A percentile compares a stretch with the other conserved stretches of the same genome.
phyloP scores from a whole-genome alignment of 2,329 filamentous ascomycete genomes.

The Tolypocladium endophyticum region DNA sequence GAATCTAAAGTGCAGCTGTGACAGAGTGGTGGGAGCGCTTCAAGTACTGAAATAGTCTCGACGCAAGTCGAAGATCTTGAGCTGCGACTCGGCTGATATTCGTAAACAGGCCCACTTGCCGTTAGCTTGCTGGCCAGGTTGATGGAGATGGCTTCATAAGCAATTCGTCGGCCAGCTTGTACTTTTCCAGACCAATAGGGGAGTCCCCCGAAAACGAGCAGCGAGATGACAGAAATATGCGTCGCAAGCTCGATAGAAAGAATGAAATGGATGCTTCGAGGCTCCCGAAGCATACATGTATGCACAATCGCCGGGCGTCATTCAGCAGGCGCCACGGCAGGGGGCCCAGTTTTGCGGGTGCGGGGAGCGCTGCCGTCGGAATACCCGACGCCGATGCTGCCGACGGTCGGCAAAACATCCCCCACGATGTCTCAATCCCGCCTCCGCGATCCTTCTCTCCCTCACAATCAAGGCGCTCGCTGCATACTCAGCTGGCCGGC shows the following conservation, averaged over 20 bases:
- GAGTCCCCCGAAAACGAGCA: background rate
- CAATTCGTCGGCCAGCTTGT: background rate
- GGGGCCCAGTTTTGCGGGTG: background rate
- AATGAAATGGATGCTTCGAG: too few relatives aligned
- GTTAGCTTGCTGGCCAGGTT: background rate
- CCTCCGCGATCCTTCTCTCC: background rate
- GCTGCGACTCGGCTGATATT: too few relatives aligned
- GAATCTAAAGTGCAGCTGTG: background rate
- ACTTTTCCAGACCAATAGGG: background rate
- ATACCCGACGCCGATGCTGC: background rate
- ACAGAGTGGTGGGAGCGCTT: too few relatives aligned
- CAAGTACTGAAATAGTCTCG: too few relatives aligned
- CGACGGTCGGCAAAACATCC: background rate
- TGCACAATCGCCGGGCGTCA: too few relatives aligned
- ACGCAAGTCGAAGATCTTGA: too few relatives aligned
- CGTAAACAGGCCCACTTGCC: background rate
- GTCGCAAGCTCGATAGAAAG: too few relatives aligned
- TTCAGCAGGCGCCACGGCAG: too few relatives aligned
- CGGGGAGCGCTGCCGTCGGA: background rate
- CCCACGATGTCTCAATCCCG: background rate
- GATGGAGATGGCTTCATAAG: background rate
- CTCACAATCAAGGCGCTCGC: background rate
- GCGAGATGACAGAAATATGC: background rate
- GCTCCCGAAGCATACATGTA: too few relatives aligned
- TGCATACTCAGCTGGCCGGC: background rate